These are phyloP conservation scores for Botrytis cinerea DNA, from an alignment of 2,329 filamentous ascomycete species.

Conservation along the genomic window DNA sequence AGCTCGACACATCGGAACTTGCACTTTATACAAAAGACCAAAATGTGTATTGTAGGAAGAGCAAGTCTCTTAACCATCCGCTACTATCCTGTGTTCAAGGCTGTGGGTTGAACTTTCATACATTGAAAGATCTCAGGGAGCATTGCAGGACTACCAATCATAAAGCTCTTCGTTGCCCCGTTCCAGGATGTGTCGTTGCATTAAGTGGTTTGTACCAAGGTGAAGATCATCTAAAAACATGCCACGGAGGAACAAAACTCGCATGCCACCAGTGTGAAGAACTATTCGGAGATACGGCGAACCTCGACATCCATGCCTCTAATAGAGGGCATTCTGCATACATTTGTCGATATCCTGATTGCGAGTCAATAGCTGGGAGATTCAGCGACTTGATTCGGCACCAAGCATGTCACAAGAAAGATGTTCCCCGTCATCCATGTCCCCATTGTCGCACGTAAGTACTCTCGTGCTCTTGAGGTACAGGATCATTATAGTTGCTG, in stretches of 20 bases:
- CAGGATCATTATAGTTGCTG: fast-evolving
- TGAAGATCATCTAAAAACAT: fast-evolving
- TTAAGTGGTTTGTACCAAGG: fast-evolving
- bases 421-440: slow-evolving; percentile 17
- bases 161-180: not conserved
- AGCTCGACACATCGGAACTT: not conserved
- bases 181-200: not conserved
- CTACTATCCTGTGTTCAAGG: not conserved
- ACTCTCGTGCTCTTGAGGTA: fast-evolving
- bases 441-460: slow-evolving; percentile 17
- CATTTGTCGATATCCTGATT: slow-evolving; percentile 8
- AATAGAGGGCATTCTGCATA: not conserved
- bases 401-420: slow-evolving; percentile 6
- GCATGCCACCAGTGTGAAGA: not conserved
- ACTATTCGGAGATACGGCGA: fast-evolving
- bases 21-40: not conserved
- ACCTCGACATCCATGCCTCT: fast-evolving
- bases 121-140: not conserved
- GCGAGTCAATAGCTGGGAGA: not conserved
- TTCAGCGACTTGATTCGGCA: slow-evolving; percentile 4
- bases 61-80: not conserved
- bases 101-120: not conserved
- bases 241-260: fast-evolving
- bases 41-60: not conserved
- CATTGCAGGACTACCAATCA: not conserved